Conservation (phyloP, 1,139 yeast genomes). For the Hyphopichia wangnamkhiaoensis region DNA sequence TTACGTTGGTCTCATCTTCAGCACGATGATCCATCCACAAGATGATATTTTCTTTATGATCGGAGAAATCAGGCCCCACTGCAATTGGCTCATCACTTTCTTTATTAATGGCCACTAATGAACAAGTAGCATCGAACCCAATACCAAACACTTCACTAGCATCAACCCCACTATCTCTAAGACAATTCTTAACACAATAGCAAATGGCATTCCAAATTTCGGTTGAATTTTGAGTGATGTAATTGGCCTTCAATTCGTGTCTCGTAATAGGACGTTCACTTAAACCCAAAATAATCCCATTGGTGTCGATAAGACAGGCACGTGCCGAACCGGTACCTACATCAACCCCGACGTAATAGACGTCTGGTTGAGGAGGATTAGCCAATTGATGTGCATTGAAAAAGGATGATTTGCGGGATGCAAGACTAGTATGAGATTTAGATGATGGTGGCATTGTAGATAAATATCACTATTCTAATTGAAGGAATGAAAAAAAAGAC, state of each 20-base stretch:
- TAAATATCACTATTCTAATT: too few relatives aligned
- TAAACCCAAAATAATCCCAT: constrained; percentile 79
- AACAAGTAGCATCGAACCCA: constrained; percentile 97
- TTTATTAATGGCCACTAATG: constrained; percentile 78
- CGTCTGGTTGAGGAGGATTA: constrained; percentile 48
- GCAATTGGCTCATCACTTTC: constrained; percentile 69
- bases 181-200: constrained; percentile 71
- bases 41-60: constrained; percentile 75
- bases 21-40: constrained; percentile 99
- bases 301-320: constrained; percentile 84
- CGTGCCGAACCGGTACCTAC: constrained; percentile 98
- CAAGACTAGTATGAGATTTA: constrained; percentile 41
- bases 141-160: constrained; percentile 72
- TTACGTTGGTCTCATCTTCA: constrained; percentile 74
- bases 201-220: constrained; percentile 93
- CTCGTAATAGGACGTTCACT: constrained; percentile 79
- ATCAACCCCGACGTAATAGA: constrained; percentile 87
- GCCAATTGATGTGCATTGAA: constrained; percentile 30
- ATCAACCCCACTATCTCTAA: constrained; percentile 73
- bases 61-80: constrained; percentile 88
- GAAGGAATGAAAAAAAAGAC: too few relatives aligned
- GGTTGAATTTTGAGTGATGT: constrained; percentile 82
- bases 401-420: constrained; percentile 42
- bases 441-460: constrained; percentile 15
- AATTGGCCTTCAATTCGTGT: constrained; percentile 69